Evolutionary conservation across 2,329 filamentous ascomycete genomes (phyloP).

Genomic region (Zymoseptoria crescenta): DNA sequence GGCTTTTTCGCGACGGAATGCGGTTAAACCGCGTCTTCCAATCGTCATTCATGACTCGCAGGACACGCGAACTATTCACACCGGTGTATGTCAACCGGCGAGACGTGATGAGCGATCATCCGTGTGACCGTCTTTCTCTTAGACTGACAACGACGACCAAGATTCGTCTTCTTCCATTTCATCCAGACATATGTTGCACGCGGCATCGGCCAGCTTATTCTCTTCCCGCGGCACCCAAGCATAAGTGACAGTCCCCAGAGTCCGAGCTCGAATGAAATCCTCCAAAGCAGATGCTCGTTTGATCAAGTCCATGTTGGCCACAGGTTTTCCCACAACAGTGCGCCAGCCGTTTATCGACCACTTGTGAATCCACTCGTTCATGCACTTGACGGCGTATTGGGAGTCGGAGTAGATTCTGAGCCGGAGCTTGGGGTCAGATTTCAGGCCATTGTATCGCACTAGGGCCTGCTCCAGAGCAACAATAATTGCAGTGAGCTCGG

Average conservation of each 20-base stretch:
- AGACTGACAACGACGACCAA: no score
- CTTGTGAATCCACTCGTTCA: slow-evolving; percentile 9
- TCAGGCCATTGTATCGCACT: neutral
- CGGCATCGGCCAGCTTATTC: slow-evolving; percentile 2
- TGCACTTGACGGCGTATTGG: slow-evolving; percentile 6
- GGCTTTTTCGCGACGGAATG: no score
- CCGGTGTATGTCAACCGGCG: no score
- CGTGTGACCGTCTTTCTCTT: no score
- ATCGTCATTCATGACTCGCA: no score
- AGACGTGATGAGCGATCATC: no score
- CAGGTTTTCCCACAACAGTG: slow-evolving; percentile 2
- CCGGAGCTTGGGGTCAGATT: neutral
- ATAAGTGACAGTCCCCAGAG: slow-evolving; percentile 5
- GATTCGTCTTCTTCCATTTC: neutral
- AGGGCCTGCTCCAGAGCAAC: neutral
- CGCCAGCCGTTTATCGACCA: slow-evolving; percentile 7
- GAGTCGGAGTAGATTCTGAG: slow-evolving; percentile 10
- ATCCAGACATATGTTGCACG: slow-evolving; percentile 19
- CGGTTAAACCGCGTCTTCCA: no score
- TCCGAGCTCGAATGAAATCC: neutral
- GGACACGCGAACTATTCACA: no score
- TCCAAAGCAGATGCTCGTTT: slow-evolving; percentile 1
- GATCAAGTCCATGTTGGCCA: slow-evolving; percentile 8
- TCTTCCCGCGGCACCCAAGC: slow-evolving; percentile 3
- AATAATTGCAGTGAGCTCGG: slow-evolving; percentile 10